Base-by-base conservation (phyloP, 2,329 filamentous ascomycete species). In the Verticillium zaregamsianum region DNA sequence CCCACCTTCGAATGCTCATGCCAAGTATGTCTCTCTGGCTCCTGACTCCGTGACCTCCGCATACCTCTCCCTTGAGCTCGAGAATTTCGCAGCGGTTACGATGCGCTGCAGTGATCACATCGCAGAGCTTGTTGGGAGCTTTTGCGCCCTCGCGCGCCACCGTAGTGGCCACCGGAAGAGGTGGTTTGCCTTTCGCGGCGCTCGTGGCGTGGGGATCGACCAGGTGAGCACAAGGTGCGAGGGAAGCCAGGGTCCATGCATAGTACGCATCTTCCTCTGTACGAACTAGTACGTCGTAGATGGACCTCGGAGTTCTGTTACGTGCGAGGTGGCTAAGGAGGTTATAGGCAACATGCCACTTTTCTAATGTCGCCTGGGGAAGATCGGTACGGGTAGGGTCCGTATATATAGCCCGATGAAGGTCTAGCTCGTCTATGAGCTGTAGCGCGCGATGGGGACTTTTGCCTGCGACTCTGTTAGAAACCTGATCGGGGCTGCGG, bases 71-170 rank as follows among this genome's bases (percentile, higher is more conserved):
- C 68, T 92, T 92, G 17, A 89, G 71, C 11, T 74, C 75, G 32
- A 84, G 77, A n/a, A 96, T 91, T 54, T 88, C 82, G 4, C 76
- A 68, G 55, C 85, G 80, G 66, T 93, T 82, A n/a, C 78, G 80
- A 58, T 89, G 80, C 9, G 90, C 85, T 25, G 86, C 85, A 15
- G 83, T 82, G 60, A 95, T 78, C 5, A 94, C 76, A 65, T 88
- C 87, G 54, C 84, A 85, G 5, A 92, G 78, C 71, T 90, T 95
- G 71, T 93, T 96, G 2, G 90, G 86, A 1, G 88, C 84, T 69
- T 90, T 92, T 71, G 96, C 86, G 5, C 92, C 92, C 71, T 96
- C 91, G 35, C 89, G 82, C 5, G 86, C 88, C 5, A 90, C 89
- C 33, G 86, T 78, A 3, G 84, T 83, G 3, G 88, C 83, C 20